Evolutionary conservation across 2,329 filamentous ascomycete species (phyloP).

Genomic region (Pseudogymnoascus sp.): DNA sequence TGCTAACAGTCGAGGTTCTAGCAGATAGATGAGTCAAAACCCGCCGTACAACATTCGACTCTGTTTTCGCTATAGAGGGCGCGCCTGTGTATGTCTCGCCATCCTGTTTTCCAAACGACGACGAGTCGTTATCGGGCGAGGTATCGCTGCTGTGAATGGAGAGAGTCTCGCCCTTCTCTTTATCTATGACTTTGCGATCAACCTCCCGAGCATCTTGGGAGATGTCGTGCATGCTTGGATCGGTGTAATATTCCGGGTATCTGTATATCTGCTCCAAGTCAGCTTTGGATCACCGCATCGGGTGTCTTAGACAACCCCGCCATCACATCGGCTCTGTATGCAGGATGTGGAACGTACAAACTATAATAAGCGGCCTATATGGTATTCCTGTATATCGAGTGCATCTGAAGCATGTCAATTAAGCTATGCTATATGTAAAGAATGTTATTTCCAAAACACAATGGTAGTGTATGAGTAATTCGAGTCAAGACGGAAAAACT

Average conservation of each 20-base stretch:
- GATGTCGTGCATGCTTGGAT: background rate
- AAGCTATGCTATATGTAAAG: background rate
- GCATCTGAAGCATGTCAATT: background rate
- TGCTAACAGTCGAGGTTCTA: background rate
- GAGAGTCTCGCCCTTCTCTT: background rate
- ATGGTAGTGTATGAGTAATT: background rate
- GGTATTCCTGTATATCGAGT: background rate
- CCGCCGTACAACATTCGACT: background rate
- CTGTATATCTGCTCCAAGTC: background rate
- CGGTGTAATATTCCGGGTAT: background rate
- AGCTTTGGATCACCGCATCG: background rate
- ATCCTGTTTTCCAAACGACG: background rate
- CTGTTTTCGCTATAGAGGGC: background rate
- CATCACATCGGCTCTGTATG: background rate
- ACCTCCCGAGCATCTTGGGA: background rate
- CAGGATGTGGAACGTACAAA: background rate
- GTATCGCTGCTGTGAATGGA: background rate
- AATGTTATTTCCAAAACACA: background rate
- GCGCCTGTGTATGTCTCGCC: background rate
- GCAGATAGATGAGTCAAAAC: background rate
- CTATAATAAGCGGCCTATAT: background rate
- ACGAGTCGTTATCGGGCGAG: background rate
- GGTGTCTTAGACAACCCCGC: background rate
- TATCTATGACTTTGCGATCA: background rate
- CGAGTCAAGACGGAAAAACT: background rate